Base-by-base conservation (phyloP, 2,329 filamentous ascomycete species). In the Emericellopsis atlantica region DNA sequence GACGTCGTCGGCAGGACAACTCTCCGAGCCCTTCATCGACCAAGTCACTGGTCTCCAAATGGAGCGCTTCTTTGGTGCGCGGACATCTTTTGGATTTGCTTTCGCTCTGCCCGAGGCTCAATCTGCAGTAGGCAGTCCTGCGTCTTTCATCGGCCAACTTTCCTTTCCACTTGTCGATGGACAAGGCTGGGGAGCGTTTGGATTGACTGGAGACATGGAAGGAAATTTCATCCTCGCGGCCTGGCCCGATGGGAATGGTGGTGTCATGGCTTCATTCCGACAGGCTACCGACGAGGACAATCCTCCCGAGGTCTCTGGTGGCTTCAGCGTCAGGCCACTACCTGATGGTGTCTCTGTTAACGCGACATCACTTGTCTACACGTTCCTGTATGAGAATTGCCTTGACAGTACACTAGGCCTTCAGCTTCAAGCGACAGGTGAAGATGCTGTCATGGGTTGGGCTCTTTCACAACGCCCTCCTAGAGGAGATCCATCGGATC, bases 101-200 rank as follows among this genome's bases (percentile, higher is more conserved):
- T 57, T 70, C 37, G 64, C 66, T 6, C 55, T 70, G 2, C 65
- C 61, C 0, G 46, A 56, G 46, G 11, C 60, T 14, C 6, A 34
- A 18, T 14, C 32, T 14, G 32, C 24, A 26, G 24, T 10, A 26
- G 24, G 24, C 24, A 26, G 24, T 10, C 6, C 24, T 10, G 24
- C 24, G 10, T 26, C 24, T 26, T 67, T 69, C 51, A 69, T 70
- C 38, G 66, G 62, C 7, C 67, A 70, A 44, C 56, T 72, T 11
- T 57, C 62, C 15, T 62, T 65, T 42, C 62, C 61, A 0, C 53
- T 61, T 2, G 47, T 46, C 10, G 57, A 59, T 36, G 61, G 63
- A 4, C 57, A 54, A 3, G 67, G 67, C 18, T 70, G 64, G 64
- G 63, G 62, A 35, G 64, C 63, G n/a, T 58, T 64, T 34, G 60